Evolutionary conservation across 352 stramenopile species (phyloP).

Genomic region (Globisporangium nagaii): DNA sequence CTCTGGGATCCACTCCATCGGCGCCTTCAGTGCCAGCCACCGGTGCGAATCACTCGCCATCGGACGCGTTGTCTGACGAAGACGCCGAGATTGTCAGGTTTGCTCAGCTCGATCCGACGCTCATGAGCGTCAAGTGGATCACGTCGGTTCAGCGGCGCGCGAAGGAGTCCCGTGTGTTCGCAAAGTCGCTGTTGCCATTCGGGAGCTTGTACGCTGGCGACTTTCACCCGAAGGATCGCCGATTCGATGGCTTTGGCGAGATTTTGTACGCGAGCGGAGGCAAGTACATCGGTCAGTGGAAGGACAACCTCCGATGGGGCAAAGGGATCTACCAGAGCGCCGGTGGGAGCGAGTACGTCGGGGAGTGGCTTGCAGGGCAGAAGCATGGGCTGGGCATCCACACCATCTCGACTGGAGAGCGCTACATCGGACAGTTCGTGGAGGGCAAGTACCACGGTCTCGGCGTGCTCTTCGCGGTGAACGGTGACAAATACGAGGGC

Average conservation of each 20-base stretch:
- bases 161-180: conserved; percentile 34
- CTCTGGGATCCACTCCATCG: not conserved
- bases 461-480: conserved; percentile 48
- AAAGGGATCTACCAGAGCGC: conserved; percentile 61
- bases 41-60: not conserved
- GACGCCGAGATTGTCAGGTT: conserved; percentile 10
- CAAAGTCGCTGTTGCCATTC: conserved; percentile 56
- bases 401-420: conserved; percentile 70
- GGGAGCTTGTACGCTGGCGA: conserved; percentile 76
- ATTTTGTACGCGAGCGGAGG: conserved; percentile 81
- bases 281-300: conserved; percentile 83
- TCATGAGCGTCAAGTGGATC: conserved; percentile 49
- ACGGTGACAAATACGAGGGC: conserved; percentile 86
- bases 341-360: conserved; percentile 55
- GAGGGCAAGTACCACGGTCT: conserved; percentile 73
- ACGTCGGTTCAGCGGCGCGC: conserved; percentile 32
- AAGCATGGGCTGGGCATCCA: conserved; percentile 83
- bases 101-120: conserved; percentile 20
- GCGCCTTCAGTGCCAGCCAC: not conserved
- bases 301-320: conserved; percentile 54
- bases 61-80: conserved; percentile 4
- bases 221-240: conserved; percentile 34
- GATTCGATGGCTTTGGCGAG: conserved; percentile 78
- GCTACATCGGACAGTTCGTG: conserved; percentile 81
- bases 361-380: conserved; percentile 65